Percentiles rank a stretch among this genome's conserved stretches.
These are phyloP conservation scores for Arxiozyma slooffiae DNA, from an alignment of 1,139 yeast species.

Conservation along the genomic window DNA sequence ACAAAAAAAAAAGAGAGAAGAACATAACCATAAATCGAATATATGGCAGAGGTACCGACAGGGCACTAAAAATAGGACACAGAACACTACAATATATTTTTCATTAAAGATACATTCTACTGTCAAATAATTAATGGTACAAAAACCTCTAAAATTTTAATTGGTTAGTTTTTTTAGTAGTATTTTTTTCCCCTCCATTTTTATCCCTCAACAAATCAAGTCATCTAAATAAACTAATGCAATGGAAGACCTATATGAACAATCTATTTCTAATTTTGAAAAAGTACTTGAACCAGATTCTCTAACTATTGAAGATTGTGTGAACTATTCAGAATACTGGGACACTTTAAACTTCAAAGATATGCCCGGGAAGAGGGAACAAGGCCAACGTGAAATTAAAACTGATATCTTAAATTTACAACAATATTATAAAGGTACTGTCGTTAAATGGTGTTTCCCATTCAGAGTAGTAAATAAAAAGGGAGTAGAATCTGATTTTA, in stretches of 20 bases:
- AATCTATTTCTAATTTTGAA: background rate
- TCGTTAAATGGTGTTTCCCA: conserved; percentile 5
- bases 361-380: background rate
- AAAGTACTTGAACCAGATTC: background rate
- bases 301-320: background rate
- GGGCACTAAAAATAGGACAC: too few relatives aligned
- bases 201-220: background rate
- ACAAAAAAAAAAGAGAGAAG: too few relatives aligned
- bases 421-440: conserved; percentile 2
- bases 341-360: background rate
- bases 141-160: too few relatives aligned
- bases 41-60: too few relatives aligned
- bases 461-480: conserved; percentile 1
- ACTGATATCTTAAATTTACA: background rate
- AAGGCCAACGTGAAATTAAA: background rate
- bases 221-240: too few relatives aligned
- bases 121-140: background rate
- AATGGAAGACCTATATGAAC: background rate
- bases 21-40: too few relatives aligned
- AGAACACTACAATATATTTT: too few relatives aligned
- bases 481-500: background rate
- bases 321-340: background rate
- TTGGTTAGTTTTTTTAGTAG: background rate
- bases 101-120: too few relatives aligned
- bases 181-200: too few relatives aligned